A percentile compares a stretch with the other conserved stretches of the same genome.
Evolutionary conservation across 345 rosid genomes (phyloP).

Genomic region (Gossypium thurberi): DNA sequence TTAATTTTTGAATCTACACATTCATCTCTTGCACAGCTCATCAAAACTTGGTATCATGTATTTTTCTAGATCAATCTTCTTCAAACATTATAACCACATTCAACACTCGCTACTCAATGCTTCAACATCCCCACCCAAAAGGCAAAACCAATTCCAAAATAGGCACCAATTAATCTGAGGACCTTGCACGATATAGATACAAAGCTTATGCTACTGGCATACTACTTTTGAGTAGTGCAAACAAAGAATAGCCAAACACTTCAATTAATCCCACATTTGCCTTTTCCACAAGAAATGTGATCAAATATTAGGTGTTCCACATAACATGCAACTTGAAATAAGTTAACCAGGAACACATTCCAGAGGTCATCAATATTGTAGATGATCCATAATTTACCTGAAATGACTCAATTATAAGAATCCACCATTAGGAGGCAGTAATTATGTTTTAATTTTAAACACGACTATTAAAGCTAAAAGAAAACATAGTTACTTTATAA

Average conservation of each 20-base stretch:
- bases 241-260: slow-evolving; percentile 9
- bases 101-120: slow-evolving; percentile 2
- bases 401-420: slow-evolving; percentile 12
- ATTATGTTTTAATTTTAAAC: neutral
- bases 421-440: neutral
- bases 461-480: neutral
- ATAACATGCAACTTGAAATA: slow-evolving; percentile 20
- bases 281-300: slow-evolving; percentile 21
- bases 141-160: slow-evolving; percentile 8
- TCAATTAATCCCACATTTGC: slow-evolving; percentile 14
- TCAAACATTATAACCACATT: slow-evolving; percentile 11
- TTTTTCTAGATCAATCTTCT: slow-evolving; percentile 6
- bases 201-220: slow-evolving; percentile 10
- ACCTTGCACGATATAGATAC: neutral
- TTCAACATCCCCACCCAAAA: slow-evolving; percentile 11
- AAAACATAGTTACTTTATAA: neutral
- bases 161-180: slow-evolving; percentile 1
- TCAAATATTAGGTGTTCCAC: slow-evolving; percentile 16
- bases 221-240: slow-evolving; percentile 14
- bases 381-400: slow-evolving; percentile 44
- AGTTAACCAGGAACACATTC: slow-evolving; percentile 26
- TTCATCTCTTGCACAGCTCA: neutral
- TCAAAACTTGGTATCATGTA: neutral
- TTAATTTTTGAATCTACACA: neutral
- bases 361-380: slow-evolving; percentile 25